These are phyloP conservation scores for Tylopilus subfusipes DNA, from an alignment of 768 basidiomycete species.

Conservation along the genomic window DNA sequence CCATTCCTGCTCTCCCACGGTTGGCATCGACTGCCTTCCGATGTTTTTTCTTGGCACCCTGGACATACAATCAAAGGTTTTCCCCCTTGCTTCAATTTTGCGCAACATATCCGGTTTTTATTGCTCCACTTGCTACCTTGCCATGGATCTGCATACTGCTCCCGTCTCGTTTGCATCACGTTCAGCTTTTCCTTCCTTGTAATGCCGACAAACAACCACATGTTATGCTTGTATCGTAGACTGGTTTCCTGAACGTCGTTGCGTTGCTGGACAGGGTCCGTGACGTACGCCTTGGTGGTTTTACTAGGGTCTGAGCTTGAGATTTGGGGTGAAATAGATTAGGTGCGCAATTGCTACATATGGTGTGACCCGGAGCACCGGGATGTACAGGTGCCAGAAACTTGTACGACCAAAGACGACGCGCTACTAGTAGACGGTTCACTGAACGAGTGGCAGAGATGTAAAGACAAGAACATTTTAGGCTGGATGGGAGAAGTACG, in stretches of 20 bases:
- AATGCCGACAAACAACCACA: conserved; percentile 19
- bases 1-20: not conserved
- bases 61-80: conserved; percentile 13
- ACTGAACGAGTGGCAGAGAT: no score
- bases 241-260: conserved; percentile 7
- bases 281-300: not conserved
- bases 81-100: conserved; percentile 14
- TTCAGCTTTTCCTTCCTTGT: conserved; percentile 17
- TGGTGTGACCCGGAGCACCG: no score
- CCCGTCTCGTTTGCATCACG: conserved; percentile 18
- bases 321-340: not conserved
- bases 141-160: conserved; percentile 29
- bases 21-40: conserved; percentile 29
- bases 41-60: conserved; percentile 28
- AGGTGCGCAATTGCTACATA: not conserved
- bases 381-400: no score
- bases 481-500: no score
- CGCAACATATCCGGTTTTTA: conserved; percentile 13
- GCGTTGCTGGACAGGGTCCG: not conserved
- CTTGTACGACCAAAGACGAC: no score
- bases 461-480: no score
- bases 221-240: conserved; percentile 32
- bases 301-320: not conserved
- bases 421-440: no score
- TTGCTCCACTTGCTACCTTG: conserved; percentile 17